Conservation (phyloP, 371 early-diverging fungal species). For the Batrachochytrium dendrobatidis region DNA sequence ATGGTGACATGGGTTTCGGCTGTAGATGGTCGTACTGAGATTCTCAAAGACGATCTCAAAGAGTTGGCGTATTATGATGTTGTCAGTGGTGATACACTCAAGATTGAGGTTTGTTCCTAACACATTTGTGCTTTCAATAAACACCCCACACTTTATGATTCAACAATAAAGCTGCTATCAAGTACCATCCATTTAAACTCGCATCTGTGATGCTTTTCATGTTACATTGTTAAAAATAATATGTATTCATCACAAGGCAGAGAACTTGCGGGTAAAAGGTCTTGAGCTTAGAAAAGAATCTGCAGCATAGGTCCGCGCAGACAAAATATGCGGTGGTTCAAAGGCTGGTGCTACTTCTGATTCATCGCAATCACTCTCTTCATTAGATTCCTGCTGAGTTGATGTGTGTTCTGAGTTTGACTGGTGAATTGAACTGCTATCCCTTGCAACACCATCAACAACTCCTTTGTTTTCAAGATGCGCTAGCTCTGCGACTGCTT, state of each 20-base stretch:
- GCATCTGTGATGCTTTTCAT: too few relatives aligned
- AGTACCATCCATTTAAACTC: too few relatives aligned
- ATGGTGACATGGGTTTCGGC: too few relatives aligned
- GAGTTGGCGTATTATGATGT: conserved; percentile 1
- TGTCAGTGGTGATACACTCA: neutral
- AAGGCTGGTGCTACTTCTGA: neutral
- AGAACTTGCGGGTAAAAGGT: neutral
- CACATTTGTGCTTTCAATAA: too few relatives aligned
- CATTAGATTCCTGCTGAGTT: neutral
- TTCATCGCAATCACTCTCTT: neutral
- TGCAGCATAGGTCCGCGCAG: neutral
- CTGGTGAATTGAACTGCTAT: neutral
- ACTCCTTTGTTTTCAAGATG: neutral
- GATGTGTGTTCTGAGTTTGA: too few relatives aligned
- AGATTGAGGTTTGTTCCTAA: too few relatives aligned
- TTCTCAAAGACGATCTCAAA: neutral
- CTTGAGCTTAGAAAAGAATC: neutral
- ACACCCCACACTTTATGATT: too few relatives aligned
- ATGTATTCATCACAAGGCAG: neutral
- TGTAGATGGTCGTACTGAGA: neutral
- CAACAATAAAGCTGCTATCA: too few relatives aligned
- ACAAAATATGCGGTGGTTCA: conserved; percentile 1
- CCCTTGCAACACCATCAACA: neutral
- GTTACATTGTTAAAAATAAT: too few relatives aligned
- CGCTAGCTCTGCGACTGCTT: neutral